Percentiles rank a stretch among this genome's conserved stretches.
These are phyloP conservation scores for Tylopilus rubrobrunneus DNA, from an alignment of 768 basidiomycete genomes.

Conservation along the genomic window DNA sequence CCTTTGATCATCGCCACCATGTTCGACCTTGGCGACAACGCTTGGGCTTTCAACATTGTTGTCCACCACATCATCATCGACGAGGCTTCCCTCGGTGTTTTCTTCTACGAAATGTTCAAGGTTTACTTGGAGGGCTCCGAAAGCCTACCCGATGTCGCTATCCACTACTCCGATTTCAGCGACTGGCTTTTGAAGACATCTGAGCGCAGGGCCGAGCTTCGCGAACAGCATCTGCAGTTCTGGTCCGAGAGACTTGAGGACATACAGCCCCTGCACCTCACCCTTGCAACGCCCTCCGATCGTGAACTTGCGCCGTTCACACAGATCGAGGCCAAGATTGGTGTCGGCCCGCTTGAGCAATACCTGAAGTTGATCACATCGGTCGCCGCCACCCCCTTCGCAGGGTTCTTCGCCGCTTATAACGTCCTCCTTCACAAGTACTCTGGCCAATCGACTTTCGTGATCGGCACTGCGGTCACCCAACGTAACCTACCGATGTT, in stretches of 20 bases:
- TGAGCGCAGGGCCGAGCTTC: conserved; percentile 26
- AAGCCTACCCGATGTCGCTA: conserved; percentile 21
- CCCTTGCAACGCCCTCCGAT: conserved; percentile 26
- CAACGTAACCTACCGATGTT: conserved; percentile 29
- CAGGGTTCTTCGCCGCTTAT: conserved; percentile 31
- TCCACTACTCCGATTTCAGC: conserved; percentile 21
- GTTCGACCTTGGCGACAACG: conserved; percentile 19
- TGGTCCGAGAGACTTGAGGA: conserved; percentile 20
- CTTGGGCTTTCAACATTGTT: conserved; percentile 29
- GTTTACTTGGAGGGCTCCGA: conserved; percentile 26
- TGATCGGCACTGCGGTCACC: conserved; percentile 29
- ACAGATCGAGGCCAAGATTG: conserved; percentile 24
- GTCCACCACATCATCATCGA: conserved; percentile 31
- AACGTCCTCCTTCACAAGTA: conserved; percentile 33
- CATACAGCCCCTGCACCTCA: conserved; percentile 17
- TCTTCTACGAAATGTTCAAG: conserved; percentile 30
- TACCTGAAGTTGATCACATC: conserved; percentile 20
- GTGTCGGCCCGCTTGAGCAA: conserved; percentile 15
- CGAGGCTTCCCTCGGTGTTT: conserved; percentile 27
- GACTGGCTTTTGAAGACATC: conserved; percentile 27
- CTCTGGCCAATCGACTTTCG: conserved; percentile 27
- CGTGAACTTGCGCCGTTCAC: conserved; percentile 27
- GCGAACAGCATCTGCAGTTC: conserved; percentile 23
- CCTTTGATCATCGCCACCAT: conserved; percentile 25
- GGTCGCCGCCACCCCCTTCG: conserved; percentile 22